Base-by-base conservation (phyloP, 2,329 filamentous ascomycete genomes). In the Emmonsia crescens region DNA sequence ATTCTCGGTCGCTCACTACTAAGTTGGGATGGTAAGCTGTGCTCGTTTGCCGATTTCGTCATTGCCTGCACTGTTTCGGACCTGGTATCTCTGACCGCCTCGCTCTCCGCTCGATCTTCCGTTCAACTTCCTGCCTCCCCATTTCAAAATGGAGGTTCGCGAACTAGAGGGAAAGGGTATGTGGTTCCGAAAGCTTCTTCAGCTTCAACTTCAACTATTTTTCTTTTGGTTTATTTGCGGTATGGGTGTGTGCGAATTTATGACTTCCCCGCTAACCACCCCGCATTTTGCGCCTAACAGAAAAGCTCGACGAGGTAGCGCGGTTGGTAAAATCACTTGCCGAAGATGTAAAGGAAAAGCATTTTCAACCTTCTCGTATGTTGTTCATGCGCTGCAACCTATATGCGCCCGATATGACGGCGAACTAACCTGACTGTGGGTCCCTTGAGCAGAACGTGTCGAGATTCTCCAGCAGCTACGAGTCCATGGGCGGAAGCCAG, bases 401-500 rank as follows among this genome's bases (percentile, higher is more conserved):
- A 40, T 55, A 38, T 56, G 12, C 33, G n/a, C 21, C 33, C 2
- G 14, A 56, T 24, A 27, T 40, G 4, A 27, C 27, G 27, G 27
- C 19, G 27, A 14, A 46, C 40, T 31, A 19, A 46, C 29, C 27
- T 40, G 10, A 33, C 38, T 31, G 6, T 49, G 49, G 51, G 29
- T 27, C 12, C 31, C 4, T 21, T 36, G 16, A 44, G 57, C 62
- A 76, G 75, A 74, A 62, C 70, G 70, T n/a, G 69, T 72, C 8
- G 70, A 77, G 36, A 71, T 76, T 19, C 76, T 86, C 24, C 75
- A 80, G 59, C 74, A 91, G 67, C 79, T 96, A 57, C 96, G 96
- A 74, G 79, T 92, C 38, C 83, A 89, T 69, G 88, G 91, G 6
- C 85, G 91, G 63, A 85, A 88, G 68, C 84, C 87, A 8, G 78